These are phyloP conservation scores for Acmispon strigosus DNA, from an alignment of 306 rosid genomes.

Conservation along the genomic window DNA sequence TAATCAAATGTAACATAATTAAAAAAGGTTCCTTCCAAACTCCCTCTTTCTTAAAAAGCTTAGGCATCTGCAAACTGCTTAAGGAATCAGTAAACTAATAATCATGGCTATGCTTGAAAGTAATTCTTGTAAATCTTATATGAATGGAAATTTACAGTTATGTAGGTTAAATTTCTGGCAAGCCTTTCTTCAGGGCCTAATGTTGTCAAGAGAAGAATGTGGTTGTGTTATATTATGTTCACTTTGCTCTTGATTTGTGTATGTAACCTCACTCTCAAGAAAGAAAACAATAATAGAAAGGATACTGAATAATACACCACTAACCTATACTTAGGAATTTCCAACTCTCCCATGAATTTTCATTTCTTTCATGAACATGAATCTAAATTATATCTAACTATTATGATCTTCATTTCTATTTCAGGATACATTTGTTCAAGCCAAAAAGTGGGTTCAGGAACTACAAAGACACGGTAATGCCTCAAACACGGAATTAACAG, in stretches of 20 bases:
- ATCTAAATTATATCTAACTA: background rate
- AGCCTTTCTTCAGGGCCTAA: background rate
- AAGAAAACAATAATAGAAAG: background rate
- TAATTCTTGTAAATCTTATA: too few species aligned
- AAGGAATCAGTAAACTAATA: too few species aligned
- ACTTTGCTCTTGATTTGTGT: background rate
- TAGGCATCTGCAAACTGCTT: too few species aligned
- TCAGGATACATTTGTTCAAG: constrained; percentile 76
- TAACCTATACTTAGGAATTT: background rate
- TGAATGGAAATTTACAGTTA: too few species aligned
- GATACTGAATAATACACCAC: background rate
- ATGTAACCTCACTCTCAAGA: background rate
- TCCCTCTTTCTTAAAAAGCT: too few species aligned
- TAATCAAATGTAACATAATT: too few species aligned
- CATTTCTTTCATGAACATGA: background rate
- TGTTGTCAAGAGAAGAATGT: background rate
- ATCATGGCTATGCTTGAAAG: too few species aligned
- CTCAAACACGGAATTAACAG: background rate
- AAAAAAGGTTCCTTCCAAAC: too few species aligned
- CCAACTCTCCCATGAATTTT: background rate
- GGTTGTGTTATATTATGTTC: background rate
- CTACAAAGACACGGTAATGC: constrained; percentile 70
- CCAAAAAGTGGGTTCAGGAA: constrained; percentile 90
- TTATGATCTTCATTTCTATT: background rate
- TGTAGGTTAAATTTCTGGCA: too few species aligned